Base-by-base conservation (phyloP, 2,329 filamentous ascomycete genomes). In the Neonectria neomacrospora region DNA sequence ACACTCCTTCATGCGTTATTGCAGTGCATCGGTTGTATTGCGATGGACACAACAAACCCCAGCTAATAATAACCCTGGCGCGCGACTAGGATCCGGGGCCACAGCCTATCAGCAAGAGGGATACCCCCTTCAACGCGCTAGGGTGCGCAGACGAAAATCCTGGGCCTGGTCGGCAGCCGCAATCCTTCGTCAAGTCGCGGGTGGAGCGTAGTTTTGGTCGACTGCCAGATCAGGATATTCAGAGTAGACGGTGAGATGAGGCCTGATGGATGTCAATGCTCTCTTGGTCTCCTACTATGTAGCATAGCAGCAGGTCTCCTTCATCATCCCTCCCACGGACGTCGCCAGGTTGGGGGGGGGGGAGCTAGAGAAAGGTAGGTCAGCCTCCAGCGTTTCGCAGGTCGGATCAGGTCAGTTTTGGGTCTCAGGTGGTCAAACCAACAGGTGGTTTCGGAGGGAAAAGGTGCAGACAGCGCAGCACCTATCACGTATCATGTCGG, bases 1-100 rank as follows among this genome's bases (percentile, higher is more conserved):
- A 65, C 54, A 22, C 58, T 63, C 34, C 62, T 58, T 51, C 52
- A 68, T 60, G 55, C 66, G 61, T 61, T 47, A 66, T 66, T 64
- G 61, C 61, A 69, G 34, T 37, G n/a, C 26, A 53, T 54, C 45
- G 58, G 50, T 61, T 58, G 66, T 64, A 67, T 69, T 71, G 41
- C 51, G 68, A 68, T 69, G 53, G 58, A 47, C 69, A 66, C 54
- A 50, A 42, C 51, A 48, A 51, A 58, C 61, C 60, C 68, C 45
- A 26, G 59, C 60, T 59, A 52, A 45, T 47, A 23, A 54, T 54
- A 54, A 39, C 54, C 28, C 61, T 18, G 23, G 52, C 18, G 34
- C 56, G 34, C 26, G 32, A 28, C 34, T 18, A 30, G 18, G 61
- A 60, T 44, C 52, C 26, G 37, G 45, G 41, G 39, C 45, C 12